A percentile compares a stretch with the other conserved stretches of the same genome.
phyloP scores from a whole-genome alignment of 441 rosid genomes.

The Viola pubescens region DNA sequence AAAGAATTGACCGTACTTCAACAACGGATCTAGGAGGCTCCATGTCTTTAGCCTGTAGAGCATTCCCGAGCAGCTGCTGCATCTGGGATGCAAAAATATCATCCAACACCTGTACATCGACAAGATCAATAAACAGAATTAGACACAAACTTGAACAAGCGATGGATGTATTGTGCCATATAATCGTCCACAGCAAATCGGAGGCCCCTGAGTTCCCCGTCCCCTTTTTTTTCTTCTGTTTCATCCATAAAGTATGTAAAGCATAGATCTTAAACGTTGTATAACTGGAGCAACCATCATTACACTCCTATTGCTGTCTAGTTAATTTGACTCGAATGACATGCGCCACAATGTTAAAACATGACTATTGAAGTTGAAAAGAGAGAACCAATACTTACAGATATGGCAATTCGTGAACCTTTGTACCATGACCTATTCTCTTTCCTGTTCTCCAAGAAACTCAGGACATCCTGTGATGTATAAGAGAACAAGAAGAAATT shows the following conservation, averaged over 20 bases:
- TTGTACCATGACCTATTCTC: constrained; percentile 98
- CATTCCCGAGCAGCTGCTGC: constrained; percentile 77
- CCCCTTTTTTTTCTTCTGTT: too few species aligned
- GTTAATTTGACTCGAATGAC: neutral
- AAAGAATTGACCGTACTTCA: constrained; percentile 82
- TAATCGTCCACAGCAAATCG: too few species aligned
- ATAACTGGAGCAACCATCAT: too few species aligned
- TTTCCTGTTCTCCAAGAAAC: constrained; percentile 86
- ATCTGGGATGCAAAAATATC: constrained; percentile 71
- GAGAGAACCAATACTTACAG: constrained; percentile 36
- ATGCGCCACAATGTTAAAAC: too few species aligned
- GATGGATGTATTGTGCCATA: too few species aligned
- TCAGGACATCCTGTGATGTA: constrained; percentile 58
- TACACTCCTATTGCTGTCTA: too few species aligned
- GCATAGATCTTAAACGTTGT: too few species aligned
- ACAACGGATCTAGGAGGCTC: constrained; percentile 79
- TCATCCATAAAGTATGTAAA: too few species aligned
- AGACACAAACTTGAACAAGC: too few species aligned
- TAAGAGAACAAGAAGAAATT: neutral
- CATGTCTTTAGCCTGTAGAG: constrained; percentile 54
- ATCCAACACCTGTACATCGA: constrained; percentile 60
- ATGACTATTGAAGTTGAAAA: neutral
- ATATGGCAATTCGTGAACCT: constrained; percentile 84
- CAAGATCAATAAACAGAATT: neutral
- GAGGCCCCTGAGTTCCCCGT: too few species aligned